phyloP scores from a whole-genome alignment of 2,329 filamentous ascomycete species.

The Trichoderma atroviride region DNA sequence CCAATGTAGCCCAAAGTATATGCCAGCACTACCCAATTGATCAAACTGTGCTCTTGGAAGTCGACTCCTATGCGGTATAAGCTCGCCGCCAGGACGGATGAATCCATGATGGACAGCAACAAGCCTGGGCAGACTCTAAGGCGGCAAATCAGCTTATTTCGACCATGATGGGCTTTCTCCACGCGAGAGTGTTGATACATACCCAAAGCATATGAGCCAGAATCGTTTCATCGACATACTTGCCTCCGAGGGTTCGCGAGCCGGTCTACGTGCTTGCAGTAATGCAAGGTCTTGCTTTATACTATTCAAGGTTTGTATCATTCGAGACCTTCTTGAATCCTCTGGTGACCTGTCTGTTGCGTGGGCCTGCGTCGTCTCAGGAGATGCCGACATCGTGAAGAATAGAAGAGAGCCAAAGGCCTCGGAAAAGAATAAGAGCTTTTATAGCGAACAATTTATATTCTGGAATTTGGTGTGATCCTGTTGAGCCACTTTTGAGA shows the following conservation, averaged over 20 bases:
- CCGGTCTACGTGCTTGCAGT: neutral
- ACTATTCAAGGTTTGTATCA: neutral
- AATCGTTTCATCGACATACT: slow-evolving; percentile 39
- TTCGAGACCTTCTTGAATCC: neutral
- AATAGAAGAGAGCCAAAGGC: neutral
- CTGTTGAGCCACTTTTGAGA: neutral
- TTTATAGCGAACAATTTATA: neutral
- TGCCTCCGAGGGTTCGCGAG: neutral
- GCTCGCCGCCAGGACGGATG: slow-evolving; percentile 62
- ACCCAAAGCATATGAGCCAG: slow-evolving; percentile 42
- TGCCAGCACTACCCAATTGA: slow-evolving; percentile 59
- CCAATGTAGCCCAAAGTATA: slow-evolving; percentile 61
- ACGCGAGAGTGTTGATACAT: neutral
- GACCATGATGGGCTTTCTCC: neutral
- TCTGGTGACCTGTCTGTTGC: neutral
- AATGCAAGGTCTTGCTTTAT: neutral
- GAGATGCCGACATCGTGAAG: neutral
- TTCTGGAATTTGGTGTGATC: neutral
- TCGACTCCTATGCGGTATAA: slow-evolving; percentile 58
- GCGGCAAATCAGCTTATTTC: neutral
- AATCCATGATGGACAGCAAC: slow-evolving; percentile 61
- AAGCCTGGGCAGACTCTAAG: slow-evolving; percentile 55
- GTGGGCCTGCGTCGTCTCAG: neutral
- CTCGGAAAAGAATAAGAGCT: neutral
- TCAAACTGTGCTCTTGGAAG: slow-evolving; percentile 47